Evolutionary conservation across 208 protist genomes (phyloP), one percentile per base, ranked within the genome.

Genomic region (Crithidia sp.): DNA sequence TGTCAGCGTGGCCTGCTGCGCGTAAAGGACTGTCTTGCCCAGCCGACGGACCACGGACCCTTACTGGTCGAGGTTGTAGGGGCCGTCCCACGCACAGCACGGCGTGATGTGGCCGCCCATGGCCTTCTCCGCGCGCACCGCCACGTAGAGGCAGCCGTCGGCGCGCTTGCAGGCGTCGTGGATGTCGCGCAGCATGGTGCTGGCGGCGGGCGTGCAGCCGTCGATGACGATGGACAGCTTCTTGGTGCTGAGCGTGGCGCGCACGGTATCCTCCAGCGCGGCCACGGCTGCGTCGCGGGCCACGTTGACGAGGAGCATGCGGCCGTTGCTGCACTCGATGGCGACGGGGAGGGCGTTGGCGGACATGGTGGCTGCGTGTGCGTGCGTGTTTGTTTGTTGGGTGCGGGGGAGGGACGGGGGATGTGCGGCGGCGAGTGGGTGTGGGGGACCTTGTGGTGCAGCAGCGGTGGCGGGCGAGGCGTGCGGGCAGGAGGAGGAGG

Each of bases 161-260:
- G 62, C 67, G 4, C 8, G 6, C 60, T 67, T 74, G 67, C 74
- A 79, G 67, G 16, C 9, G 2, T 58, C 36, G 52, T 57, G 52
- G 45, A 74, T 45, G 67, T 79, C 74, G 41, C 60, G 67, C 10
- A 79, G 36, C 10, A n/a, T 2, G 45, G 67, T 71, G 56, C 7
- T 71, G 50, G 74, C 7, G 62, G 74, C 65, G 14, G 74, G 74
- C 6, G 74, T 62, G 68, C 50, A 66, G 61, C 61, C 74, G 13
- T 36, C 44, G 10, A 79, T 56, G 37, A 52, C 37, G 50, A 79
- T 53, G 43, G 54, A 57, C 37, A 70, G 37, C 54, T 70, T 70
- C 54, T 7, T 70, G 39, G n/a, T 36, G 37, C 63, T 44, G 6
- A 62, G 43, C 55, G 47, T 28, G 49, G 72, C 59, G 50, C 65